Evolutionary conservation across 1,284 basidiomycete species (phyloP).

Genomic region (Ceratobasidium sp.): DNA sequence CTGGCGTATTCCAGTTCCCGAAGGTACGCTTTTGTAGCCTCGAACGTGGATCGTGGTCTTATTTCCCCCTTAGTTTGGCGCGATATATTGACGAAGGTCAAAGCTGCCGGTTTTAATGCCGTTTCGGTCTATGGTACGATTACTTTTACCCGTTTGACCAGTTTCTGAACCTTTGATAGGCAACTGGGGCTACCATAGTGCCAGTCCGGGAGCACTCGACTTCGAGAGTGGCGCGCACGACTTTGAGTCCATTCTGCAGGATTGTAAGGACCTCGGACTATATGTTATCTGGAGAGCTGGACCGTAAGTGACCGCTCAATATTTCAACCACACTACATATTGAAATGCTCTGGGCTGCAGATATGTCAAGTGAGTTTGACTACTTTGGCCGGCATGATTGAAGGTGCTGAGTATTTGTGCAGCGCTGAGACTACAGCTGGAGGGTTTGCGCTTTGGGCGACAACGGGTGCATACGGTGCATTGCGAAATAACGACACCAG

Average conservation of each 20-base stretch:
- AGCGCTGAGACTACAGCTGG: constrained; percentile 47
- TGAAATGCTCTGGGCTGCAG: not conserved
- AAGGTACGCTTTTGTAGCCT: constrained; percentile 15
- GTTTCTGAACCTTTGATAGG: constrained; percentile 14
- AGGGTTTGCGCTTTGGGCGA: constrained; percentile 47
- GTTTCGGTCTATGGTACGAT: constrained; percentile 41
- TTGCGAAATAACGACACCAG: constrained; percentile 47
- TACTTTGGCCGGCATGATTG: not conserved
- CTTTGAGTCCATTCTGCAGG: constrained; percentile 43
- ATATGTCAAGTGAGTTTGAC: constrained; percentile 41
- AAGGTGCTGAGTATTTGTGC: not conserved
- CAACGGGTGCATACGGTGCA: constrained; percentile 43
- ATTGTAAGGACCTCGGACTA: constrained; percentile 45
- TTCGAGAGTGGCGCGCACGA: constrained; percentile 45
- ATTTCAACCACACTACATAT: not conserved
- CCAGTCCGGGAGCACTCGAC: constrained; percentile 39
- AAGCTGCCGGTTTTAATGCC: constrained; percentile 47
- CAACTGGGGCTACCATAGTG: constrained; percentile 46
- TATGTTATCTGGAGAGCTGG: constrained; percentile 47
- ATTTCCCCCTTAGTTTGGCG: constrained; percentile 41
- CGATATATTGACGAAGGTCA: constrained; percentile 46
- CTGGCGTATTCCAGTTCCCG: constrained; percentile 47
- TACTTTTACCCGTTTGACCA: not conserved
- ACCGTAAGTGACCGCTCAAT: constrained; percentile 13
- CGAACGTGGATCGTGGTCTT: not conserved